These are phyloP conservation scores for Nidularia sp. DNA, from an alignment of 768 basidiomycete genomes.

Conservation along the genomic window DNA sequence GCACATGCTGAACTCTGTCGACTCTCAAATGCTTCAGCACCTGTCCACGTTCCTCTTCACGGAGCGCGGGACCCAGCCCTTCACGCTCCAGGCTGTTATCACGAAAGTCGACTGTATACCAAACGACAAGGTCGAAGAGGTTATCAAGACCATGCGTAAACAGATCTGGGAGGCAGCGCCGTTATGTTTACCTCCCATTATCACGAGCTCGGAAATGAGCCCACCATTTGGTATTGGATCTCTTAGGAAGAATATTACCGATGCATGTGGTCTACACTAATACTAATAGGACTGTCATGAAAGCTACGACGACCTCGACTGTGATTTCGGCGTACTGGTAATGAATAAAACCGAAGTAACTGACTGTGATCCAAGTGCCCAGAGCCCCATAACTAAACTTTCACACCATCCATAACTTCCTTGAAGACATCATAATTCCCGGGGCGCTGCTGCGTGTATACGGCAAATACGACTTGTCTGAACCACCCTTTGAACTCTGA, in stretches of 20 bases:
- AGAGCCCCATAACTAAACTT: neutral
- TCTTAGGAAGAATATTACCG: conserved; percentile 52
- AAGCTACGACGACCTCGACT: too few species aligned
- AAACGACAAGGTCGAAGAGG: conserved; percentile 20
- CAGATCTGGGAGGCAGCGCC: conserved; percentile 54
- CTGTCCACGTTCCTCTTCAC: conserved; percentile 39
- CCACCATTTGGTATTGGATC: conserved; percentile 53
- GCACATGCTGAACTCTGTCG: conserved; percentile 54
- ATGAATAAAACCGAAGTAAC: too few species aligned
- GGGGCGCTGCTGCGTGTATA: conserved; percentile 26
- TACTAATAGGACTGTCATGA: too few species aligned
- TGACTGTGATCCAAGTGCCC: too few species aligned
- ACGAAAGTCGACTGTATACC: conserved; percentile 43
- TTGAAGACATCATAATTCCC: conserved; percentile 34
- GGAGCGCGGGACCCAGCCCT: conserved; percentile 32
- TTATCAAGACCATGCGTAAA: conserved; percentile 37
- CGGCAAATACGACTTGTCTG: conserved; percentile 32
- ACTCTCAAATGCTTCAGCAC: conserved; percentile 57
- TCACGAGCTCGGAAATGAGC: conserved; percentile 49
- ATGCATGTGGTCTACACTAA: conserved; percentile 42
- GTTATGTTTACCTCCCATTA: conserved; percentile 61
- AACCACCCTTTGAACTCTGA: conserved; percentile 41
- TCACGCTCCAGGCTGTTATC: conserved; percentile 68
- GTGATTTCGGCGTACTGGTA: too few species aligned
- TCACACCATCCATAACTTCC: conserved; percentile 19